phyloP scores from a whole-genome alignment of 1,284 basidiomycete genomes.

The Ganoderma leucocontextum region DNA sequence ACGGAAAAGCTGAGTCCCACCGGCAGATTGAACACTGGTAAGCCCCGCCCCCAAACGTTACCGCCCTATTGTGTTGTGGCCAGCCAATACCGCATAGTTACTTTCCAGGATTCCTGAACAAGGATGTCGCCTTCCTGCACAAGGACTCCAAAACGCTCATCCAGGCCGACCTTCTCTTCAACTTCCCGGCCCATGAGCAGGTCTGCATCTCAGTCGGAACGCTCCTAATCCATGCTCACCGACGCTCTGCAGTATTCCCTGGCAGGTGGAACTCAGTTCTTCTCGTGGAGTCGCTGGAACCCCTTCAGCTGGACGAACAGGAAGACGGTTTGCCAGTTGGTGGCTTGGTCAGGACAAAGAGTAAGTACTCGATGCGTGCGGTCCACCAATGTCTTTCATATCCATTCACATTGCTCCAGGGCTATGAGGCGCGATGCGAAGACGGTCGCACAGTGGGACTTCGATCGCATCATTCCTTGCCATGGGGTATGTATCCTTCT shows the following conservation, averaged over 20 bases:
- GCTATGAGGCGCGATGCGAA: constrained; percentile 78
- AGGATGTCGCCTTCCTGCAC: constrained; percentile 93
- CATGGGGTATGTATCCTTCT: constrained; percentile 74
- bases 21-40: constrained; percentile 70
- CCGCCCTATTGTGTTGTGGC: neutral
- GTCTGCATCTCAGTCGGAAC: constrained; percentile 45
- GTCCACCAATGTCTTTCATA: neutral
- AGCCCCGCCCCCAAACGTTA: constrained; percentile 14
- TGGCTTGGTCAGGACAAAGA: constrained; percentile 64
- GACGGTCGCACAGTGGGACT: constrained; percentile 84
- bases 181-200: constrained; percentile 89
- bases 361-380: constrained; percentile 45
- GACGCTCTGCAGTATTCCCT: constrained; percentile 55
- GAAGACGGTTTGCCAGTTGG: constrained; percentile 59
- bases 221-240: too few species aligned
- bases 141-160: constrained; percentile 80
- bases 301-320: constrained; percentile 70
- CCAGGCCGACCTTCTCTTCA: constrained; percentile 90
- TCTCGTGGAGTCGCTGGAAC: constrained; percentile 51
- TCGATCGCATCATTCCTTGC: constrained; percentile 90
- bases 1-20: neutral
- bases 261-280: constrained; percentile 56
- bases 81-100: constrained; percentile 55
- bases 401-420: constrained; percentile 45
- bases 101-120: constrained; percentile 84